Conservation (phyloP, 1,284 basidiomycete genomes). For the Ganoderma lingzhi region DNA sequence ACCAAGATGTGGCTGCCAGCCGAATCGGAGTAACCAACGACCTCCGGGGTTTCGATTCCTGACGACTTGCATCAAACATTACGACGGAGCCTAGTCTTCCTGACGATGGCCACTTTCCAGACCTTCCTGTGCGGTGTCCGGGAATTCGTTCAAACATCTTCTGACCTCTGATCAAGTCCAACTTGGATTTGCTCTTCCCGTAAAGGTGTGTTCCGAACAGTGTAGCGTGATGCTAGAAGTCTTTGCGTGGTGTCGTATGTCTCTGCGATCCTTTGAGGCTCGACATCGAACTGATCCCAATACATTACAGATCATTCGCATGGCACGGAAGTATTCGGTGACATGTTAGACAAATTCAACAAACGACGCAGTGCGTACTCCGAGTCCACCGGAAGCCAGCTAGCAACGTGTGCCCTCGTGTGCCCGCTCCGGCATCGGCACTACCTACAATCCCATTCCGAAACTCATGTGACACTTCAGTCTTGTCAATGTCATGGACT, state of each 20-base stretch:
- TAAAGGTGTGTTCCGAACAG: not conserved
- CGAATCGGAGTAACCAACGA: not conserved
- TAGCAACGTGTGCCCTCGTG: no score
- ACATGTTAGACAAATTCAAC: no score
- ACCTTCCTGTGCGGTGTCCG: not conserved
- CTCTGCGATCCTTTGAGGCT: not conserved
- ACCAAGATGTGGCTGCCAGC: not conserved
- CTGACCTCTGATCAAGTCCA: not conserved
- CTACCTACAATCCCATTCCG: no score
- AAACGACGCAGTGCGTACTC: no score
- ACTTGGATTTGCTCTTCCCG: not conserved
- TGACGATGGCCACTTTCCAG: not conserved
- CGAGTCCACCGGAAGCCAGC: not conserved
- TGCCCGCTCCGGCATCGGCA: no score
- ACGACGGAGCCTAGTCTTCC: not conserved
- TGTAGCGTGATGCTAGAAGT: no score
- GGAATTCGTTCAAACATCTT: not conserved
- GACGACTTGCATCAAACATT: not conserved
- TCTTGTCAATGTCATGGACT: no score
- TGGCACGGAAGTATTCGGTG: not conserved
- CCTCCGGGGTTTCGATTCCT: no score
- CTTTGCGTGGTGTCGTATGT: not conserved
- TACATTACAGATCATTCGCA: not conserved
- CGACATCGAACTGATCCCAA: not conserved
- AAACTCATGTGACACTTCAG: no score